A percentile compares a stretch with the other conserved stretches of the same genome.
Conservation (phyloP, 2,329 filamentous ascomycete genomes). For the Fusarium solani-melongenae region DNA sequence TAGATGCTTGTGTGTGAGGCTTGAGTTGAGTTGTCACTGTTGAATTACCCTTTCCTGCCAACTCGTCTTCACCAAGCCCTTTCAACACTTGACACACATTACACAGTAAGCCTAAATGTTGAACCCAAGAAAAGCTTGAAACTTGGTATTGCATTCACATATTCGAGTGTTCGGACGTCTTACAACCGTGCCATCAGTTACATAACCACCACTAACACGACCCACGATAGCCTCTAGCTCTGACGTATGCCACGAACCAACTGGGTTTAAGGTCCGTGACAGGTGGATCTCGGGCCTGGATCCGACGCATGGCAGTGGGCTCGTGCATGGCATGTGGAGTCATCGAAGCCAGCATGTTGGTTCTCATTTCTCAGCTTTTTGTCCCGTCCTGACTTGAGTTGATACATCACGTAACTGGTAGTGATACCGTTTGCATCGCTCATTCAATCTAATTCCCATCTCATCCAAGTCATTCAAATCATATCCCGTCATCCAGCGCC, state of each 20-base stretch:
- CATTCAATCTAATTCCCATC: constrained; percentile 41
- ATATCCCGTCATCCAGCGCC: constrained; percentile 26
- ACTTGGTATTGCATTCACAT: not conserved
- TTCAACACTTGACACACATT: not conserved
- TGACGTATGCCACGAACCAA: not conserved
- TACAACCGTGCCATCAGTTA: not conserved
- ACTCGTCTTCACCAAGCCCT: not conserved
- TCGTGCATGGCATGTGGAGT: not conserved
- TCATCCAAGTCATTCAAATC: constrained; percentile 9
- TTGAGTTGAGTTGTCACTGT: not conserved
- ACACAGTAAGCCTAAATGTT: not conserved
- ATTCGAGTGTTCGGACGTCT: not conserved
- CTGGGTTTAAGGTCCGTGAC: not conserved
- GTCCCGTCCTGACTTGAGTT: not conserved
- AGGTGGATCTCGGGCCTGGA: not conserved
- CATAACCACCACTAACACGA: not conserved
- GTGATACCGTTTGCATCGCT: constrained; percentile 37
- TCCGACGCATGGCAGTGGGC: not conserved
- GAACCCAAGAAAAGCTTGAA: not conserved
- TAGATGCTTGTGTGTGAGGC: not conserved
- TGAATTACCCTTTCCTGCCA: not conserved
- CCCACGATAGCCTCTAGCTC: not conserved
- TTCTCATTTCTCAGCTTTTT: not conserved
- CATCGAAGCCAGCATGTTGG: not conserved
- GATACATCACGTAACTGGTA: constrained; percentile 13